These are phyloP conservation scores for Musa itinerans DNA, from an alignment of 176 grass and related monocot species.

Conservation along the genomic window DNA sequence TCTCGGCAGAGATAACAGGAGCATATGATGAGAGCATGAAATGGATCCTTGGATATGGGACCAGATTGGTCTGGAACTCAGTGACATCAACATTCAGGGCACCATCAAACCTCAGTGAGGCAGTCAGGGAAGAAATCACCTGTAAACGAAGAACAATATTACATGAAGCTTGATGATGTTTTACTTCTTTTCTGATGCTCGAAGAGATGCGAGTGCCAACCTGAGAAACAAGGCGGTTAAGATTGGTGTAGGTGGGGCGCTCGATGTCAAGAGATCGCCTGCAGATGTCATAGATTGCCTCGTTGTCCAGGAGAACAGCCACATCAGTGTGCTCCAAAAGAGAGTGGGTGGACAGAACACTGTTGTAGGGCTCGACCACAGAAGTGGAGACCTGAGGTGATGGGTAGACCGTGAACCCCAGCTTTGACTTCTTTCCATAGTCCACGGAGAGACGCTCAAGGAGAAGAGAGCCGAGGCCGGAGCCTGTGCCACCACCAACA, in stretches of 20 bases:
- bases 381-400: slow-evolving; percentile 17
- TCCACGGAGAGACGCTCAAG: slow-evolving; percentile 16
- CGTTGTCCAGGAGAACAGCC: slow-evolving; percentile 1
- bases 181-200: no score
- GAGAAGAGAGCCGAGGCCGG: slow-evolving; percentile 16
- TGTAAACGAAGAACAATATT: neutral
- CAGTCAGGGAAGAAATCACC: neutral
- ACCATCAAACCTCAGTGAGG: no score
- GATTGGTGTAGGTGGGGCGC: slow-evolving; percentile 13
- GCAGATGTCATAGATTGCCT: slow-evolving; percentile 13
- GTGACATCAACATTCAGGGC: no score
- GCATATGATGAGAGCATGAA: slow-evolving; percentile 6
- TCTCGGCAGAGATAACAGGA: neutral
- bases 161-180: no score
- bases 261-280: slow-evolving; percentile 15
- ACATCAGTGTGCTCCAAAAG: slow-evolving; percentile 16
- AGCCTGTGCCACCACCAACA: slow-evolving; percentile 15
- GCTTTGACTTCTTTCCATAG: slow-evolving; percentile 16
- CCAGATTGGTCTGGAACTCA: no score
- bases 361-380: slow-evolving; percentile 18
- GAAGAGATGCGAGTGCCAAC: neutral
- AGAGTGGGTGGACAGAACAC: slow-evolving; percentile 12
- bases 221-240: slow-evolving; percentile 18
- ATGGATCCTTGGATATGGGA: neutral
- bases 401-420: slow-evolving; percentile 13